Evolutionary conservation across 2,329 filamentous ascomycete species (phyloP), one percentile per base, ranked within the genome.

Genomic region (Aspergillus spinulosporus): DNA sequence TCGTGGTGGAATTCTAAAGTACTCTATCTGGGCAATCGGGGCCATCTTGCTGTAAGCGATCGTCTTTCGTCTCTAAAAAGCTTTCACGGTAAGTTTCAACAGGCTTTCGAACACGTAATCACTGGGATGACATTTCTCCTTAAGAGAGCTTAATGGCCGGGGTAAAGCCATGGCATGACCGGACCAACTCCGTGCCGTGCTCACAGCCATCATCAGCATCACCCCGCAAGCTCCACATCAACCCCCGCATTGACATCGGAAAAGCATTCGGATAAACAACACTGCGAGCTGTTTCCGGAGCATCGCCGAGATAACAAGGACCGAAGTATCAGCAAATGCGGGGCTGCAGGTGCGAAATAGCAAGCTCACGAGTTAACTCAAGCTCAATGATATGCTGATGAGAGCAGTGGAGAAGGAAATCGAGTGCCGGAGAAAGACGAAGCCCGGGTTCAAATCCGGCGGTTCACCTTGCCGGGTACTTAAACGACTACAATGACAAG

Each of bases 1-100:
- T 28, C 89, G 80, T 5, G 89, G 89, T 49, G 86, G 86, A 3
- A 92, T 84, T 15, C 88, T 83, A 68, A 90, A 91, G 66, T 90
- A 89, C 62, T 90, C 87, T 49, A 92, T 85, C 5, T 68, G 80
- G 56, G 80, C 78, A 64, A 89, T 89, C 61, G 83, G 85, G 0
- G 79, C 80, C 85, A 88, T 88, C 12, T 12, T n/a, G 29, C 8
- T 15, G 14, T 34, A 15, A 11, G 32, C 11, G 6, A 6, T 34
- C 32, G 32, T 34, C 32, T 34, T 6, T 11, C 11, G 34, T 37
- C 34, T 9, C 9, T 37, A 12, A 12, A 37, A 12, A 4, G 34
- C 6, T 34, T 7, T 11, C 31, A 37, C n/a, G 7, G 8, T 4
- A 11, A 37, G 34, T 12, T 11, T 12, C 34, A 37, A 37, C 34